Base-by-base conservation (phyloP, 2,329 filamentous ascomycete genomes). In the Neurospora sp. region DNA sequence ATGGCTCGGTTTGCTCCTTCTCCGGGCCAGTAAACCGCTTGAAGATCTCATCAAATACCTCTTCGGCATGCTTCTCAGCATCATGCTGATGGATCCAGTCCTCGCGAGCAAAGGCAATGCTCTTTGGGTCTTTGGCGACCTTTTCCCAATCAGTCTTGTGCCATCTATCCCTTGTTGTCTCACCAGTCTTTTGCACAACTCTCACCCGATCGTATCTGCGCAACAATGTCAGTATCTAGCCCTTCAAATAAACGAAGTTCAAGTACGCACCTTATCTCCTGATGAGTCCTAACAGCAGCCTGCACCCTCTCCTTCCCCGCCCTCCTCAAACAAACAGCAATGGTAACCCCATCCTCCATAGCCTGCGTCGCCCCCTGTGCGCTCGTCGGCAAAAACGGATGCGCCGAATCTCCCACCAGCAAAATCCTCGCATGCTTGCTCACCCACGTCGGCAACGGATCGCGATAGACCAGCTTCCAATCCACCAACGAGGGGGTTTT, bases 51-150 rank as follows among this genome's bases (percentile, higher is more conserved):
- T 80, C 79, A 68, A 81, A 82, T 13, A 76, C 74, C 19, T 79
- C 78, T 68, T 83, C 80, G 1, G 81, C 79, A 23, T 82, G 76
- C 70, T 78, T 78, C 77, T 87, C 84, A 0, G 84, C 81, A 70
- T 87, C 85, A 72, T 83, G 81, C n/a, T 79, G 75, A 69, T 84
- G 81, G 19, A 87, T 82, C 85, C 84, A 87, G 68, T 84, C 82
- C 70, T 85, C 83, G 3, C 84, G 79, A 7, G 82, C 83, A 67
- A 86, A 78, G 52, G 82, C 80, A 67, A 86, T 83, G 43, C 80
- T 81, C 70, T 81, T 78, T 0, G 84, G 83, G 66, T 85, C 80
- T 71, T 83, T 76, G 70, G 81, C 82, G 39, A 84, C 83, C 71
- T 82, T 82, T 28, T 76, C 78, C 83, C 83, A 87, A 73, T 85